Base-by-base conservation (phyloP, 225 moss, liverwort and hornwort genomes). In the Marchantia polymorpha region DNA sequence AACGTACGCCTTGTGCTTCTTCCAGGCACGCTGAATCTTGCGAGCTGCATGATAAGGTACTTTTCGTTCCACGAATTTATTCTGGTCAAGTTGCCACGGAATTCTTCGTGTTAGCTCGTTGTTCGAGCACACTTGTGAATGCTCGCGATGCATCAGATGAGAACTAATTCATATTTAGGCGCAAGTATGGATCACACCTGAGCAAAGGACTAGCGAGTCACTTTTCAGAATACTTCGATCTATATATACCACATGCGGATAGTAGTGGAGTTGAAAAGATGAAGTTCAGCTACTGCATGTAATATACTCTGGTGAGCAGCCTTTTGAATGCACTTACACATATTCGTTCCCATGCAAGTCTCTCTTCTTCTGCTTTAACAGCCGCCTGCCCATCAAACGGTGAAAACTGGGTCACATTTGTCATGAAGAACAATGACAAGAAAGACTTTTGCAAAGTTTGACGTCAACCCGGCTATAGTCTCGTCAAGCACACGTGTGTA, bases 11-110 rank as follows among this genome's bases (percentile, higher is more conserved):
- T 69, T n/a, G 47, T 86, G 78, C 56, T 83, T 81, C 27, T 25
- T 52, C 86, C 86, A 86, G n/a, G 83, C 83, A 22, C 74, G 80
- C 29, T 86, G 86, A 55, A 86, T 86, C 64, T 81, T 86, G 8
- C 78, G 55, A 46, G 86, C 81, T 7, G 86, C 86, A 64, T 86
- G 86, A 31, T 83, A 81, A 10, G 83, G 83, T 26, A 27, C 64
- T n/a, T 86, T 86, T 17, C 70, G 80, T 29, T 22, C 46, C 27
- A 83, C n/a, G 58, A 83, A 86, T 77, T 67, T 83, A 30, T 83
- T 83, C 75, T 85, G 84, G 22, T 47, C 59, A 61, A 63, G 51
- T 76, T 76, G 60, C 56, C 50, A 76, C 8, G 12, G 15, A 53
- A 25, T 23, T 29, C 27, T 29, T 73, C 52, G 51, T 52, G 26